Base-by-base conservation (phyloP, 2,329 filamentous ascomycete species). In the Colletotrichum sp. region DNA sequence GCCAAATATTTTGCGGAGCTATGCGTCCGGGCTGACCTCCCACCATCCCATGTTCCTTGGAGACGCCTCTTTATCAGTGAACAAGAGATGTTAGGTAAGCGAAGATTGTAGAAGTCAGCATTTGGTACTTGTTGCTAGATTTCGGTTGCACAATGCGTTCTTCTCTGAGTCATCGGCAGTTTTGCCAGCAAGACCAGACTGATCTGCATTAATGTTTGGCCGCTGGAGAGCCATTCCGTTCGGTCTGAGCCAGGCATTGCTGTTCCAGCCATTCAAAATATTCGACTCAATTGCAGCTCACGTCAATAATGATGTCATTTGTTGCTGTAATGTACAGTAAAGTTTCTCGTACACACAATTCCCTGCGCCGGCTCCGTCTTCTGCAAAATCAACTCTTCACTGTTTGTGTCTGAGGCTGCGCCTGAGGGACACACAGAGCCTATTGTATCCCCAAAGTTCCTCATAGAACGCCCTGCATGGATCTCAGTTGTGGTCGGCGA, bases 351-450 rank as follows among this genome's bases (percentile, higher is more conserved):
- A 9, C 52, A 55, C 7, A 74, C 52, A 34, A 70, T 65, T 14
- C 26, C 36, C 7, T 26, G 30, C 5, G 43, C n/a, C 3, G 48
- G 32, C 14, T 32, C 58, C 21, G 38, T 36, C 32, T 52, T 69
- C n/a, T 71, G 36, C 4, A 75, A 12, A 28, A 69, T 71, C 18
- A 76, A 58, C 18, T 75, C 67, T 24, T 72, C 72, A 38, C 68
- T 69, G 36, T 69, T 72, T 16, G 55, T 13, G 18, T 71, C 67
- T 3, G 75, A 75, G n/a, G 62, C 4, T 13, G 55, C 26, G 9
- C 26, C 28, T 4, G 13, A 32, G 24, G 56, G 26, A 1, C n/a
- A n/a, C 32, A 59, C 56, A 12, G 56, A 16, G 3, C 26, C 26
- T 24, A 59, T 59, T 12, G 9, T 2, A 13, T 52, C n/a, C n/a